Evolutionary conservation across 1,284 basidiomycete species (phyloP).

Genomic region (Papiliotrema terrestris): DNA sequence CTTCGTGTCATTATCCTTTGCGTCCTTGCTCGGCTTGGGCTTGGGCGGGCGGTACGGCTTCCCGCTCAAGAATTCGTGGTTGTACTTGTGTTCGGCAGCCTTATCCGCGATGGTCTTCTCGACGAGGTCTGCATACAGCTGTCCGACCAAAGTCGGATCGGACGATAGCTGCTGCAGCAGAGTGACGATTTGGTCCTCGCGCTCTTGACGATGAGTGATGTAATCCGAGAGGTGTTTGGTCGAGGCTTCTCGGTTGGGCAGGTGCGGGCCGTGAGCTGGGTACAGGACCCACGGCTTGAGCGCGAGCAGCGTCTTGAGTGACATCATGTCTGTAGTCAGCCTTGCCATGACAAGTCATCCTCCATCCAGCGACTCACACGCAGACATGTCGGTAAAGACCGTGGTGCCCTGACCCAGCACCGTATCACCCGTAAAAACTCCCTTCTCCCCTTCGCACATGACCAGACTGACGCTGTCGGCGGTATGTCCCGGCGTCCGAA

Average conservation of each 20-base stretch:
- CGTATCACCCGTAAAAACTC: slow-evolving; percentile 84
- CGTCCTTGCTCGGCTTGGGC: slow-evolving; percentile 5
- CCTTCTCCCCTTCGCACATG: slow-evolving; percentile 57
- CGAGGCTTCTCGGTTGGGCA: slow-evolving; percentile 31
- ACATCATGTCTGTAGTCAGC: slow-evolving; percentile 29
- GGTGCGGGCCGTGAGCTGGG: slow-evolving; percentile 77
- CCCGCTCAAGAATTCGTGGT: slow-evolving; percentile 12
- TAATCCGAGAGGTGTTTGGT: slow-evolving; percentile 61
- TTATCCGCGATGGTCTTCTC: slow-evolving; percentile 2
- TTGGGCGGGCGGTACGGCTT: slow-evolving; percentile 13
- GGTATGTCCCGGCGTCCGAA: slow-evolving; percentile 91
- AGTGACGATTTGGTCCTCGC: slow-evolving; percentile 68
- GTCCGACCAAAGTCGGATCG: neutral
- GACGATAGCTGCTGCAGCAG: slow-evolving; percentile 15
- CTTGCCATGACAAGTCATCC: slow-evolving; percentile 8
- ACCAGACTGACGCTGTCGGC: slow-evolving; percentile 75
- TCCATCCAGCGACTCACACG: slow-evolving; percentile 55
- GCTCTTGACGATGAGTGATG: slow-evolving; percentile 73
- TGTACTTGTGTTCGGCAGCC: slow-evolving; percentile 5
- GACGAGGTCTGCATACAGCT: neutral
- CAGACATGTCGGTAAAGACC: slow-evolving; percentile 78
- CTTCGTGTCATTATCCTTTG: too few species aligned
- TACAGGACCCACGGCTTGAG: slow-evolving; percentile 57
- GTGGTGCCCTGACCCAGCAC: slow-evolving; percentile 87
- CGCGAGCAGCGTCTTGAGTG: slow-evolving; percentile 39